phyloP scores from a whole-genome alignment of 257 asterid genomes.

The Ocimum tenuiflorum region DNA sequence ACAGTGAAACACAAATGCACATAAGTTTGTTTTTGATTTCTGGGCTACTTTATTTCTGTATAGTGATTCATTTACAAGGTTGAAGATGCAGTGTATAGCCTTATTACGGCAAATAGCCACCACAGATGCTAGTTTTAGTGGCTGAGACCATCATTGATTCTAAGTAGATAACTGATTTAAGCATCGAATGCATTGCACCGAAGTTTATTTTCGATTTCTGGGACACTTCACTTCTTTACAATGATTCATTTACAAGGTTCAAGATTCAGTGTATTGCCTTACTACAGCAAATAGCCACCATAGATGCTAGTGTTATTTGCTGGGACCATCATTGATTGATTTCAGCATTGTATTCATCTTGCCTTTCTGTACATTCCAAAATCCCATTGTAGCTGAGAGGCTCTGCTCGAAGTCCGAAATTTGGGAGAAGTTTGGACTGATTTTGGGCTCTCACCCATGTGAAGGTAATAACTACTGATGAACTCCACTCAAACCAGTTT shows the following conservation, averaged over 20 bases:
- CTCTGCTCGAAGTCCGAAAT: not conserved
- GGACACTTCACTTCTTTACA: not conserved
- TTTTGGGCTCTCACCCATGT: not conserved
- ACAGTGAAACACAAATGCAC: not conserved
- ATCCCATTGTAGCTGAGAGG: not conserved
- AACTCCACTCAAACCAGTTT: not conserved
- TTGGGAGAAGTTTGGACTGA: not conserved
- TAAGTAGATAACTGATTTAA: not conserved
- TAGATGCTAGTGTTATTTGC: not conserved
- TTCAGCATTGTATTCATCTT: not conserved
- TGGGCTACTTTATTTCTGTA: not conserved
- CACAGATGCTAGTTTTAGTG: not conserved
- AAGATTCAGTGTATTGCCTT: not conserved
- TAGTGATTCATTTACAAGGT: constrained; percentile 1
- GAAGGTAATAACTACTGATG: not conserved
- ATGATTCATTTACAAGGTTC: constrained; percentile 1
- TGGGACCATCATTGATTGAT: not conserved
- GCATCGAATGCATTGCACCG: not conserved
- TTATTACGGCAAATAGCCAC: not conserved
- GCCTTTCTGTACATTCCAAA: not conserved
- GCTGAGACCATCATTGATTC: not conserved
- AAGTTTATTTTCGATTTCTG: not conserved
- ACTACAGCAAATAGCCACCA: not conserved
- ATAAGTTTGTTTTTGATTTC: not conserved
- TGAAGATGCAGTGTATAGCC: not conserved